Conservation (phyloP, 2,329 filamentous ascomycete genomes). For the Aspergillus costaricaensis region DNA sequence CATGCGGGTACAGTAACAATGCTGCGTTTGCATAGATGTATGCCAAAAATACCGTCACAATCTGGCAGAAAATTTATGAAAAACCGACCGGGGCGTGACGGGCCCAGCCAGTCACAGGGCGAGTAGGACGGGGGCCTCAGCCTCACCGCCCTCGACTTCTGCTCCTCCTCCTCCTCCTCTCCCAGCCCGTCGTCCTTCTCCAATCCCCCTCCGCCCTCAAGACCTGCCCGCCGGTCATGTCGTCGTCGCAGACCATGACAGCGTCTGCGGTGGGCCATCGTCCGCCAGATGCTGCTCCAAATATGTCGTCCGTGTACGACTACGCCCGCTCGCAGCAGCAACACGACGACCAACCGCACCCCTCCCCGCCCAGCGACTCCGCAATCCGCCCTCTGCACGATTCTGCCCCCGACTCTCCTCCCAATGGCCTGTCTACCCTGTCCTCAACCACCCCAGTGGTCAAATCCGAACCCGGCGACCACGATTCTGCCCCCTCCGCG, state of each 20-base stretch:
- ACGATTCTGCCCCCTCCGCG: conserved; percentile 17
- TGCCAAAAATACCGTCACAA: conserved; percentile 1
- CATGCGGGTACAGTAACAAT: background rate
- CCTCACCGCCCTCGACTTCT: conserved; percentile 15
- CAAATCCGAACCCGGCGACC: conserved; percentile 36
- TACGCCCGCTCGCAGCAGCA: conserved; percentile 34
- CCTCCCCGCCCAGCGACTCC: conserved; percentile 40
- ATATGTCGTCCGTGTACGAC: conserved; percentile 45
- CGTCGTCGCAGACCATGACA: conserved; percentile 51
- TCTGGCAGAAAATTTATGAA: conserved; percentile 11
- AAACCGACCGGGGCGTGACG: conserved; percentile 5
- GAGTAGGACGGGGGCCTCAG: background rate
- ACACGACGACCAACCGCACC: conserved; percentile 19
- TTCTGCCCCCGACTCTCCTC: conserved; percentile 33
- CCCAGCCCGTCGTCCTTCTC: conserved; percentile 18
- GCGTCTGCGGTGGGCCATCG: conserved; percentile 50
- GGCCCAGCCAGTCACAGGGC: conserved; percentile 6
- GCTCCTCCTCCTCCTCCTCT: conserved; percentile 15
- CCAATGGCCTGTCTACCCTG: conserved; percentile 32
- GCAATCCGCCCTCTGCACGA: conserved; percentile 42
- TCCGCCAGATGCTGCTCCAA: conserved; percentile 45
- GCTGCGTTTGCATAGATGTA: background rate
- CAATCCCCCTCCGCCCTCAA: conserved; percentile 16
- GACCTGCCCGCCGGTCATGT: conserved; percentile 43
- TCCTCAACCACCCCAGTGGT: conserved; percentile 29